Evolutionary conservation across 495 filamentous ascomycete genomes (phyloP), one percentile per base, ranked within the genome.

Genomic region (Neurospora sp.): DNA sequence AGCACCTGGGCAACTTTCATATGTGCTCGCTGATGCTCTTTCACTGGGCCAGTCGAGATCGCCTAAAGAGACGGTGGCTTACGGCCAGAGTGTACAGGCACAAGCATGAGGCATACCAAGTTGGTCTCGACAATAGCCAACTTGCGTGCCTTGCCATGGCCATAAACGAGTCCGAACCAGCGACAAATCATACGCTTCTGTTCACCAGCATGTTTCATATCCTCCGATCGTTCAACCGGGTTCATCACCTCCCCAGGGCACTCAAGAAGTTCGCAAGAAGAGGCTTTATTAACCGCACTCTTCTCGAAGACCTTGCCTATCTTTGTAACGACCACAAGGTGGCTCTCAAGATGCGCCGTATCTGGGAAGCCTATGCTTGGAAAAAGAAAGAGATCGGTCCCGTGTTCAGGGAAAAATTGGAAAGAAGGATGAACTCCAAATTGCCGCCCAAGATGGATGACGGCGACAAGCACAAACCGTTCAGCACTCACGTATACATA

Each of bases 1-100:
- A 42, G 38, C 70, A 71, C 2, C 14, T 82, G 42, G 70, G 41
- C 11, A 41, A 39, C 14, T 46, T 70, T 3, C 78, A 79, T 27
- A 31, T 81, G 35, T 79, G 73, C 71, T 76, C 73, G 37, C 59
- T 82, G 72, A 48, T 79, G 7, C 10, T 79, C 11, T 69, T 71
- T 8, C 80, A 81, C 39, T 81, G 80, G 80, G 20, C 20, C 10
- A 82, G 78, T 39, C 77, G 77, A 16, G 72, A 76, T 12, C 77
- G 78, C 40, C 59, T 79, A 38, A 39, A n/a, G 3, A 18, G 41
- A 16, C 5, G 59, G 31, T 66, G 16, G 9, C 27, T 66, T 1
- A 66, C 54, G 7, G 54, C 54, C 54, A 31, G 54, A 31, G 14
- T 66, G 5, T 66, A 66, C n/a, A 16, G 54, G 14, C 69, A 44